Evolutionary conservation across 2,329 filamentous ascomycete species (phyloP).

Genomic region (Sclerotinia minor): DNA sequence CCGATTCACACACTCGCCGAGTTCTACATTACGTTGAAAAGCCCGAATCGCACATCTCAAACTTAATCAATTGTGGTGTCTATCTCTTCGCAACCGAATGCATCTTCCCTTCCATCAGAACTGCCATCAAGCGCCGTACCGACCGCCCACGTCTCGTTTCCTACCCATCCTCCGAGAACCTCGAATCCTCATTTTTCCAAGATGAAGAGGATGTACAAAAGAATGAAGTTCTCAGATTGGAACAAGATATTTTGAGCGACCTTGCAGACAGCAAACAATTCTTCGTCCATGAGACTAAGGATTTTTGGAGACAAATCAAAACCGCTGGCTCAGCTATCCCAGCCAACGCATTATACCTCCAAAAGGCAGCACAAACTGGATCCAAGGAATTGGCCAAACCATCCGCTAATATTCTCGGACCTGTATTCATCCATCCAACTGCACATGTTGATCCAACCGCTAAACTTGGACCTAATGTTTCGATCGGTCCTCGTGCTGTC

Average conservation of each 20-base stretch:
- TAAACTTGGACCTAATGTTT: constrained; percentile 96
- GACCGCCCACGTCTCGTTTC: constrained; percentile 87
- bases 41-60: constrained; percentile 94
- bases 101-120: constrained; percentile 94
- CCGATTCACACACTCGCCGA: constrained; percentile 87
- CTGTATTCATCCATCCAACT: constrained; percentile 92
- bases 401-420: constrained; percentile 83
- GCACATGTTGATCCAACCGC: constrained; percentile 90
- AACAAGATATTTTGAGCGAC: constrained; percentile 95
- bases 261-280: constrained; percentile 97
- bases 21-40: constrained; percentile 99
- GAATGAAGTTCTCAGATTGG: constrained; percentile 86
- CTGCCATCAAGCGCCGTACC: constrained; percentile 90
- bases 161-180: constrained; percentile 95
- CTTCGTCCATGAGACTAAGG: constrained; percentile 97
- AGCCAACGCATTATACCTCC: constrained; percentile 93
- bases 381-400: constrained; percentile 80
- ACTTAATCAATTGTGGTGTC: constrained; percentile 98
- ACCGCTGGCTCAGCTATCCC: constrained; percentile 95
- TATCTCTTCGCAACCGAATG: constrained; percentile 95
- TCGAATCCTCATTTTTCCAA: constrained; percentile 68
- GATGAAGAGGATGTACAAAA: constrained; percentile 72
- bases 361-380: constrained; percentile 83
- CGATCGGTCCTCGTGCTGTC: constrained; percentile 82
- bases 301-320: constrained; percentile 99